Evolutionary conservation across 768 basidiomycete species (phyloP), one percentile per base, ranked within the genome.

Genomic region (Solioccasus polychromus): DNA sequence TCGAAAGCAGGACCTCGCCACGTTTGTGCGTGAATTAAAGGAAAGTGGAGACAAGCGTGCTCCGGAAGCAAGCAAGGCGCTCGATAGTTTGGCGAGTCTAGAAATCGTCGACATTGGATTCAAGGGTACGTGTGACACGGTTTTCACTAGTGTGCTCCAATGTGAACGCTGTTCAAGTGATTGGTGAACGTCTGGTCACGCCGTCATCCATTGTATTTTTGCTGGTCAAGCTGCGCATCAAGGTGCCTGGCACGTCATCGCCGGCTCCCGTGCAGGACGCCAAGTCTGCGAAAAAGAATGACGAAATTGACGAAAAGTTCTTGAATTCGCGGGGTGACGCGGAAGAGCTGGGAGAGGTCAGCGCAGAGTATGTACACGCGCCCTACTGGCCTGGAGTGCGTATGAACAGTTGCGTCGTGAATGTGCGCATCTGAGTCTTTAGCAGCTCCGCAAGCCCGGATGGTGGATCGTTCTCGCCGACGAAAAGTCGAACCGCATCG

Each of bases 391-490:
- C 95, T 45, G 79, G 76, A 48, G 92, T 94, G 57, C 35, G 85
- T 71, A 31, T 34, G 25, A 32, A 23, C 23, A 20, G 22, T 12
- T 17, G 20, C n/a, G 8, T 10, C 0, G 20, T 14, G 7, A 9
- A 0, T 18, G 8, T 46, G 22, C 36, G 28, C 0, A 12, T 10
- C 4, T 18, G 22, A 47, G 17, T 44, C 22, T 39, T 40, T 2
- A 3, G 31, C 55, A 94, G 90, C 75, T 83, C 44, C 91, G 92
- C 48, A 94, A 89, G 67, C 88, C 94, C 1, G 76, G 80, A 19
- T 98, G 92, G 91, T 94, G 92, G 88, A 72, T 95, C 42, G 76
- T 95, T 10, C 79, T 96, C 18, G 88, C 85, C 0, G 93, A 96
- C 59, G 83, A 88, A 49, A 93, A 92, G 65, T 76, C 80, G 10